Evolutionary conservation across 176 grass and related monocot species (phyloP), one percentile per base, ranked within the genome.

Genomic region (Cenchrus americanus): DNA sequence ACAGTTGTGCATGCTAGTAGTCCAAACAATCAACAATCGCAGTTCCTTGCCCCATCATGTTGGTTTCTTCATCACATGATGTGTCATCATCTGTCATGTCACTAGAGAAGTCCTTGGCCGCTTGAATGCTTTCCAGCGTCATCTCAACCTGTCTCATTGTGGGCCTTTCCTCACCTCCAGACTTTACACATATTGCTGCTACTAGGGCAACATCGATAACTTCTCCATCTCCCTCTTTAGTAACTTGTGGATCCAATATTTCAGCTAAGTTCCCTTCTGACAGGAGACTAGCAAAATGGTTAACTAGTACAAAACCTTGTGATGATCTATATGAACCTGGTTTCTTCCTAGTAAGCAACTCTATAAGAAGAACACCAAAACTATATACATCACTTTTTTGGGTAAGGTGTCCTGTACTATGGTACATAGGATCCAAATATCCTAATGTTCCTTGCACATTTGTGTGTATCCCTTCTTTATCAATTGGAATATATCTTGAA

Each of bases 341-440:
- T 32, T 47, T 49, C 10, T 77, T 53, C 66, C 83, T 80, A 18
- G 88, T 89, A 49, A 89, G 51, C 21, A 89, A 19, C 42, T 89
- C 83, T 46, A 89, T 77, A 71, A 89, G 83, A 65, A 89, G 75
- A 15, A 89, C 83, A 24, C 88, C 88, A 12, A 82, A 86, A 57
- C 82, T 86, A 60, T 89, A 89, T 12, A 89, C 83, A 86, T 86
- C 82, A 3, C 87, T 89, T 52, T 89, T 89, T 10, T 89, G 62
- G 12, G 82, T 85, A 43, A 89, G 13, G 47, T 66, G 54, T 37
- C 87, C 69, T 2, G 69, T 85, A 10, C 64, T 66, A 19, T 77
- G 69, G 26, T 89, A 89, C 37, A 63, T 78, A 48, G 83, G 87
- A 40, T 89, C 83, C 21, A 89, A 49, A 79, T 89, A 89, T 22